Evolutionary conservation across 2,329 filamentous ascomycete genomes (phyloP).

Genomic region (Claviceps monticola): DNA sequence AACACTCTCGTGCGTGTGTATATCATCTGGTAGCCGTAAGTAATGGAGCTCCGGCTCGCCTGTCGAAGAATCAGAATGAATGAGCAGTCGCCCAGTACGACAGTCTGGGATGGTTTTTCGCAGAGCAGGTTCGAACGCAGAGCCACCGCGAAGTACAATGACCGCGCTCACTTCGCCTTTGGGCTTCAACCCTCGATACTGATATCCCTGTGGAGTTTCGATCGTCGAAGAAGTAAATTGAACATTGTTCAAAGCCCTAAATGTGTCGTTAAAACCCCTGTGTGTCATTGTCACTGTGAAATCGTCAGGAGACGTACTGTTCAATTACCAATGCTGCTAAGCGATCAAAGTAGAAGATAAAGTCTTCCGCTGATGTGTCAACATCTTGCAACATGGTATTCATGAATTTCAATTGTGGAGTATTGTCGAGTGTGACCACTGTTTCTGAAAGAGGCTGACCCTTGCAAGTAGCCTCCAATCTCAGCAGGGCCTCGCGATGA

Average conservation of each 20-base stretch:
- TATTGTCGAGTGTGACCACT: conserved; percentile 61
- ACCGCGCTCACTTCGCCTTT: conserved; percentile 72
- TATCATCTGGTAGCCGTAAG: conserved; percentile 61
- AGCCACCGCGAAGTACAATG: conserved; percentile 76
- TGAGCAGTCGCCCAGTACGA: conserved; percentile 73
- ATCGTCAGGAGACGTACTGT: conserved; percentile 32
- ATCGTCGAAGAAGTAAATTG: conserved; percentile 52
- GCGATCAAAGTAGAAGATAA: conserved; percentile 95
- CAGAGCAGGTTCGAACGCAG: conserved; percentile 75
- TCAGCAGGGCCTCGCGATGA: conserved; percentile 66
- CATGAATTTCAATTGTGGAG: conserved; percentile 72
- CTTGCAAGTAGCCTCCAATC: conserved; percentile 58
- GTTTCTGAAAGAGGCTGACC: conserved; percentile 60
- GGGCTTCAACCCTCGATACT: conserved; percentile 58
- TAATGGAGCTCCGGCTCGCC: conserved; percentile 92
- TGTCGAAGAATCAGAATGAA: conserved; percentile 74
- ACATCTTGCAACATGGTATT: conserved; percentile 81
- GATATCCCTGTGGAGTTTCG: conserved; percentile 53
- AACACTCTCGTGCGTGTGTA: conserved; percentile 64
- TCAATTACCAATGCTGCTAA: conserved; percentile 77
- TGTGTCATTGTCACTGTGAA: not conserved
- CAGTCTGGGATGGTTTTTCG: conserved; percentile 88
- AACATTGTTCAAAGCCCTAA: conserved; percentile 62
- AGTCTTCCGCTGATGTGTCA: conserved; percentile 69
- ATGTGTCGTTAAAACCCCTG: conserved; percentile 7